Evolutionary conservation across 305 asterid species (phyloP).

Genomic region (Striga hermonthica): DNA sequence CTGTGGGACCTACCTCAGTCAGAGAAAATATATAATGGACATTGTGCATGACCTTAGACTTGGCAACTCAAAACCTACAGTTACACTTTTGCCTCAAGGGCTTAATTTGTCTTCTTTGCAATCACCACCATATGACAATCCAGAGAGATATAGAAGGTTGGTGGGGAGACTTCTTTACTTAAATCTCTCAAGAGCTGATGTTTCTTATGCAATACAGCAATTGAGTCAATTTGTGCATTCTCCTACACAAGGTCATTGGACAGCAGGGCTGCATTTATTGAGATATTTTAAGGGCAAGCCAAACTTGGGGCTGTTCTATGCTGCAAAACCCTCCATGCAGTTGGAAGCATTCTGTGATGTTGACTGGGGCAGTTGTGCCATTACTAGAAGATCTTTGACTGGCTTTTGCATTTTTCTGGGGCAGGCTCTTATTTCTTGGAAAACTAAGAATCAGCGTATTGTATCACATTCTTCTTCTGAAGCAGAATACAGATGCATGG

Average conservation of each 20-base stretch:
- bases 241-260: not conserved
- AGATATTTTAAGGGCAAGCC: not conserved
- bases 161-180: not conserved
- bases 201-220: not conserved
- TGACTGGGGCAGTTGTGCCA: slow-evolving; percentile 5
- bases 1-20: not conserved
- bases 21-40: not conserved
- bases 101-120: no score
- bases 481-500: slow-evolving; percentile 2
- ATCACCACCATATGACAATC: not conserved
- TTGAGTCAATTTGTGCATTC: not conserved
- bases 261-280: not conserved
- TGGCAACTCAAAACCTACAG: not conserved
- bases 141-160: not conserved
- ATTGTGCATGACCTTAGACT: not conserved
- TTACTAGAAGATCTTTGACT: not conserved
- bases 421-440: not conserved
- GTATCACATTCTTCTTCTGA: not conserved
- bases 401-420: not conserved
- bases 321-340: no score
- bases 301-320: not conserved
- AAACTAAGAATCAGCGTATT: not conserved
- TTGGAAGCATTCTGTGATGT: not conserved
- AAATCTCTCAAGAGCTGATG: not conserved
- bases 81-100: not conserved